These are phyloP conservation scores for Trichoderma erinaceum DNA, from an alignment of 495 filamentous ascomycete genomes.

Conservation along the genomic window DNA sequence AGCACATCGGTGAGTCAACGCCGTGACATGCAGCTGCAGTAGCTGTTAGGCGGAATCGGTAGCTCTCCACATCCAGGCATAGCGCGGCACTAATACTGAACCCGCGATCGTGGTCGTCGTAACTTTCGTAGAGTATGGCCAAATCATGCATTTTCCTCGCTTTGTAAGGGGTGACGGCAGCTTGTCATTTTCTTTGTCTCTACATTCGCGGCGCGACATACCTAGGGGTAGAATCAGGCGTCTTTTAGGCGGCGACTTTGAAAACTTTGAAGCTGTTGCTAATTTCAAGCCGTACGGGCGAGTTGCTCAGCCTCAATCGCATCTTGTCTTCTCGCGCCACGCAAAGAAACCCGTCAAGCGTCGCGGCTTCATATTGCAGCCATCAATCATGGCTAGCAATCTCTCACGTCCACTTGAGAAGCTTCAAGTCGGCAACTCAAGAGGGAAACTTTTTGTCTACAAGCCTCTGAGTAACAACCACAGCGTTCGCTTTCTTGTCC, in stretches of 20 bases:
- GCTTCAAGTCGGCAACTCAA: background rate
- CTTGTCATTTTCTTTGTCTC: background rate
- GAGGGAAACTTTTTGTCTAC: background rate
- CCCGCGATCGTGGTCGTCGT: background rate
- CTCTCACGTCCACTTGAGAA: background rate
- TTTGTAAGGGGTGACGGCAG: background rate
- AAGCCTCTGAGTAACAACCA: background rate
- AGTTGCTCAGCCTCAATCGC: background rate
- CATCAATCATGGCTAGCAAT: background rate
- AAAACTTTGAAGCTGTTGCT: background rate
- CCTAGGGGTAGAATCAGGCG: background rate
- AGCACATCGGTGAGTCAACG: slow-evolving; percentile 4
- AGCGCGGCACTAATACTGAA: slow-evolving; percentile 6
- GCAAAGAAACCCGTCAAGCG: slow-evolving; percentile 1
- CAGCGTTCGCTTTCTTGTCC: background rate
- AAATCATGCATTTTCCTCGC: background rate
- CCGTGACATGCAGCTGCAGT: slow-evolving; percentile 2
- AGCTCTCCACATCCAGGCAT: background rate
- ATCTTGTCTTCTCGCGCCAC: background rate
- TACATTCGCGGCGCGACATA: background rate
- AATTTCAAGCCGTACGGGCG: background rate
- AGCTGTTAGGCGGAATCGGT: background rate
- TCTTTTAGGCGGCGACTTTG: background rate
- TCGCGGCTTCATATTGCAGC: background rate
- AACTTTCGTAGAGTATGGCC: background rate